A percentile compares a stretch with the other conserved stretches of the same genome.
Conservation (phyloP, 805 yeast species). For the Metschnikowia gelsemii region DNA sequence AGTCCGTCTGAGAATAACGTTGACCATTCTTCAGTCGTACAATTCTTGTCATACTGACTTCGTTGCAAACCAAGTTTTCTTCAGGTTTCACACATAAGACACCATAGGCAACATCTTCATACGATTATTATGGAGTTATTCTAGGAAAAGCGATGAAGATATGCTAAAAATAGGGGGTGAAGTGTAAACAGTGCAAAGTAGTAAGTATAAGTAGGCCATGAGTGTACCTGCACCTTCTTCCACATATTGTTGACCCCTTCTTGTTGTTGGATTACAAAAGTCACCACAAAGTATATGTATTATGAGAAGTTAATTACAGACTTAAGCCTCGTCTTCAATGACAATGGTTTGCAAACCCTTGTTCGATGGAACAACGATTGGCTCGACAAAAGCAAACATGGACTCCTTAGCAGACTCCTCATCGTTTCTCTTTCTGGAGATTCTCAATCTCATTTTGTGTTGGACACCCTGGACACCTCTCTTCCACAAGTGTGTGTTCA, state of each 20-base stretch:
- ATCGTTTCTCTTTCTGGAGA: constrained; percentile 99
- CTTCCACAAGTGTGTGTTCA: constrained; percentile 98
- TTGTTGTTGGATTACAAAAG: background rate
- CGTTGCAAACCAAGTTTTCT: too few relatives aligned
- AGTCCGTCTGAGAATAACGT: too few relatives aligned
- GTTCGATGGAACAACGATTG: constrained; percentile 89
- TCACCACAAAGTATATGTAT: constrained; percentile 18
- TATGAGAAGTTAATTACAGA: constrained; percentile 19
- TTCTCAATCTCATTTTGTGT: constrained; percentile 96
- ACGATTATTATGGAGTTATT: too few relatives aligned
- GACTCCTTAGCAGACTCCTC: constrained; percentile 99
- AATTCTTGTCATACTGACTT: too few relatives aligned
- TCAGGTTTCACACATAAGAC: too few relatives aligned
- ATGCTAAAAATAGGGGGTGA: too few relatives aligned
- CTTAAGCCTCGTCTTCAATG: constrained; percentile 69
- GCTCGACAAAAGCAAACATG: constrained; percentile 97
- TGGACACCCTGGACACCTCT: constrained; percentile 99
- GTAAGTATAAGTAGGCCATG: too few relatives aligned
- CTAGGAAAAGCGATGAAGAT: too few relatives aligned
- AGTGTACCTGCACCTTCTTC: background rate
- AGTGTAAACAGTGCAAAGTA: too few relatives aligned
- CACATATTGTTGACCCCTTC: background rate
- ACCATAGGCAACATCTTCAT: too few relatives aligned
- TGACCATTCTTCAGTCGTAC: too few relatives aligned
- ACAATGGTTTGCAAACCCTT: constrained; percentile 98